Percentiles rank a stretch among this genome's conserved stretches.
phyloP scores from a whole-genome alignment of 371 early-diverging fungal genomes.

The Dinochytrium kinnereticum region DNA sequence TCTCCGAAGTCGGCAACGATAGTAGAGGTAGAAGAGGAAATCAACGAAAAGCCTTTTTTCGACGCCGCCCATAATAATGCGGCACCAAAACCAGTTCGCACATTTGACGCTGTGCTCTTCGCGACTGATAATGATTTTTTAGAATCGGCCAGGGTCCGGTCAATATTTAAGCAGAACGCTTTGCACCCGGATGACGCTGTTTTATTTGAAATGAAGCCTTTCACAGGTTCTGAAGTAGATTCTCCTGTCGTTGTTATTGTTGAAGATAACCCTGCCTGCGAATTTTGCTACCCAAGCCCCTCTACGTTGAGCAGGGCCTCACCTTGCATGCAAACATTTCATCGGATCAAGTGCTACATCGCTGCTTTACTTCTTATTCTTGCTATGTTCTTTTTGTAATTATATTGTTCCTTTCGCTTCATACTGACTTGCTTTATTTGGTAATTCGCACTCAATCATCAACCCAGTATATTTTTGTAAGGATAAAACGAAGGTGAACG shows the following conservation, averaged over 20 bases:
- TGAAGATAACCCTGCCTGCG: conserved; percentile 49
- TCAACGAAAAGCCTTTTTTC: conserved; percentile 14
- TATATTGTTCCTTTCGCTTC: conserved; percentile 39
- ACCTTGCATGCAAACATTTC: conserved; percentile 40
- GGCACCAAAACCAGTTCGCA: neutral
- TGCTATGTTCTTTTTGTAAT: conserved; percentile 41
- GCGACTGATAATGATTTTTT: conserved; percentile 66
- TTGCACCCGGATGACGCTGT: conserved; percentile 52
- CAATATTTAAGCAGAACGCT: conserved; percentile 56
- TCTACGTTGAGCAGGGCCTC: conserved; percentile 18
- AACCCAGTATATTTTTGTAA: conserved; percentile 20
- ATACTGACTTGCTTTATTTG: conserved; percentile 22
- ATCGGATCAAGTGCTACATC: conserved; percentile 51
- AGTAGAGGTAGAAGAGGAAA: neutral
- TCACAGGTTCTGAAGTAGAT: conserved; percentile 39
- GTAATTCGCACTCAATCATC: neutral
- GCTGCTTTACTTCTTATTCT: conserved; percentile 35
- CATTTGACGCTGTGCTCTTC: conserved; percentile 58
- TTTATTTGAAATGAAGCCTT: conserved; percentile 62
- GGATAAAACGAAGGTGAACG: neutral
- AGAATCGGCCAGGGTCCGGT: conserved; percentile 52
- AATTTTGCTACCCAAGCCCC: conserved; percentile 52
- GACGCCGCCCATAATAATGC: neutral
- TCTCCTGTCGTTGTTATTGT: conserved; percentile 32
- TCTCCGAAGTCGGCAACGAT: neutral